phyloP scores from a whole-genome alignment of 179 eudicot genomes.

The Patellifolia procumbens region DNA sequence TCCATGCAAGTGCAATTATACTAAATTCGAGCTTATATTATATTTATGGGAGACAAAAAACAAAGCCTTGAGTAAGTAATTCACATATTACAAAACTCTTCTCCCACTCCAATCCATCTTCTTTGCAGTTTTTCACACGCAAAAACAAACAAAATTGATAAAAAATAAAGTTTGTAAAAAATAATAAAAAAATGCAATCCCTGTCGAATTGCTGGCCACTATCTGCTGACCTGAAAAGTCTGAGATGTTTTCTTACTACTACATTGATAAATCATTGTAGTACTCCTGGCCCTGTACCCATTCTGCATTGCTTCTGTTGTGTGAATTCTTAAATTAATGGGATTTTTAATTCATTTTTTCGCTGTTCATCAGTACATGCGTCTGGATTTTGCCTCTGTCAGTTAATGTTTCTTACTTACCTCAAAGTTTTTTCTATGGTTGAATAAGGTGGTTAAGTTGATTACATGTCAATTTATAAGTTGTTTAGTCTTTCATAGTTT shows the following conservation, averaged over 20 bases:
- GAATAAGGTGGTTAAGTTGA: too few species aligned
- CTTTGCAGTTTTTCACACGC: background rate
- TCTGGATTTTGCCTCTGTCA: background rate
- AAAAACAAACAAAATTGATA: background rate
- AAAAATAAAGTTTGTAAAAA: background rate
- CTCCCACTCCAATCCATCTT: background rate
- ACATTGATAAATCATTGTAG: background rate
- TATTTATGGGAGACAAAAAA: background rate
- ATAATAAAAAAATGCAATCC: background rate
- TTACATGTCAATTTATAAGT: too few species aligned
- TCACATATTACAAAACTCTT: too few species aligned
- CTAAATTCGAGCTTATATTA: background rate
- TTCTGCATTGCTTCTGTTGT: background rate
- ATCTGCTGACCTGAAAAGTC: constrained; percentile 1
- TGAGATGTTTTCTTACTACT: background rate
- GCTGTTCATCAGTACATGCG: background rate
- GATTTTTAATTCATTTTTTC: background rate
- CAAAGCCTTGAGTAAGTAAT: background rate
- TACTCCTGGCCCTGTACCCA: background rate
- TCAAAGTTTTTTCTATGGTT: background rate
- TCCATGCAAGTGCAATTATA: background rate
- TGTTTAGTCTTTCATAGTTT: too few species aligned
- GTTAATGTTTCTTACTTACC: background rate
- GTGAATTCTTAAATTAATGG: background rate
- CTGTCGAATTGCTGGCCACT: background rate